Evolutionary conservation across 2,329 filamentous ascomycete genomes (phyloP).

Genomic region (Fusarium denticulatum): DNA sequence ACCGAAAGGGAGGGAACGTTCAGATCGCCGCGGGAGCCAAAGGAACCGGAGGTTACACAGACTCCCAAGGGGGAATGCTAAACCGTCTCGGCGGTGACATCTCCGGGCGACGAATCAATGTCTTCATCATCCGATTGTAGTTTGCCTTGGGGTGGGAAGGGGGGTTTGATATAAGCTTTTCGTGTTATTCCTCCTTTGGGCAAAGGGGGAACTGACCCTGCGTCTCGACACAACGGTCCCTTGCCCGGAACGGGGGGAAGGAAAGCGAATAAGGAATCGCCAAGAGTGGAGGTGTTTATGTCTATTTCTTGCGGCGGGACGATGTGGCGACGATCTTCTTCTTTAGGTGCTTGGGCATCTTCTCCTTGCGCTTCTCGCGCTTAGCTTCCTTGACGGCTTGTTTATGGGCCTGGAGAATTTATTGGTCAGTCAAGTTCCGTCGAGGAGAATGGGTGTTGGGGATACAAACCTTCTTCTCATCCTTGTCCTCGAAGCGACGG

Average conservation of each 20-base stretch:
- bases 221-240: slow-evolving; percentile 11
- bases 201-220: background rate
- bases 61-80: slow-evolving; percentile 27
- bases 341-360: slow-evolving; percentile 97
- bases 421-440: slow-evolving; percentile 35
- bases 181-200: background rate
- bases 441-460: background rate
- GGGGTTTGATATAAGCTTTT: slow-evolving; percentile 9
- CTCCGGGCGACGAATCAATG: slow-evolving; percentile 46
- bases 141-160: background rate
- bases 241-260: background rate
- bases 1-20: slow-evolving; percentile 36
- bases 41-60: slow-evolving; percentile 25
- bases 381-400: slow-evolving; percentile 93
- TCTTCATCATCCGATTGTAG: slow-evolving; percentile 61
- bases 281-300: background rate
- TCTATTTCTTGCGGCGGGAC: slow-evolving; percentile 70
- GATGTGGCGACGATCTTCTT: slow-evolving; percentile 79
- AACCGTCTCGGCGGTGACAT: slow-evolving; percentile 41
- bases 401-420: slow-evolving; percentile 71
- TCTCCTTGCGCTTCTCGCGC: slow-evolving; percentile 89
- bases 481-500: slow-evolving; percentile 90
- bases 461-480: slow-evolving; percentile 76
- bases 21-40: slow-evolving; percentile 51
- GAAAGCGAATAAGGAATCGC: background rate